These are phyloP conservation scores for Moesziomyces sp. DNA, from an alignment of 1,284 basidiomycete genomes.

Conservation along the genomic window DNA sequence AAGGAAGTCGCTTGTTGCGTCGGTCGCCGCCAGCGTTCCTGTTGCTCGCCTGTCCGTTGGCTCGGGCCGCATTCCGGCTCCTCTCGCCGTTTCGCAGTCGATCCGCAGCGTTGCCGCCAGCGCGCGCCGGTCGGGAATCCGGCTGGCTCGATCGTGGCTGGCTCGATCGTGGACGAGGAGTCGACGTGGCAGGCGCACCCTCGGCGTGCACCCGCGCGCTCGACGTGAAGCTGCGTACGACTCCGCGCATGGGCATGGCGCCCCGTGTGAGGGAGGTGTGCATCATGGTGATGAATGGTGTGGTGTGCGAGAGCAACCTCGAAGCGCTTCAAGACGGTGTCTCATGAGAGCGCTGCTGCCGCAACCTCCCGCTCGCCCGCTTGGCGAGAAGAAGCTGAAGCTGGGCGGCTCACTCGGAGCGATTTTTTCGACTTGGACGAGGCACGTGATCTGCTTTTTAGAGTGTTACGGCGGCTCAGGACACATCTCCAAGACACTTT, in stretches of 20 bases:
- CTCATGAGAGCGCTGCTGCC: too few relatives aligned
- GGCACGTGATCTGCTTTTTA: too few relatives aligned
- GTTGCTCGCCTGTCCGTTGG: slow-evolving; percentile 10
- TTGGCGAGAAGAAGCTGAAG: too few relatives aligned
- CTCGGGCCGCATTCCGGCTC: neutral
- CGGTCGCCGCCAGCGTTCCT: slow-evolving; percentile 20
- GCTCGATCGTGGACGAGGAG: slow-evolving; percentile 22
- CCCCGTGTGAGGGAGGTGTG: slow-evolving; percentile 2
- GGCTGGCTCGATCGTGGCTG: slow-evolving; percentile 14
- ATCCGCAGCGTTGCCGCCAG: slow-evolving; percentile 10
- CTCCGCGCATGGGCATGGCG: slow-evolving; percentile 4
- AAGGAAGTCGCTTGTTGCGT: slow-evolving; percentile 32
- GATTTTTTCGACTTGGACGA: neutral
- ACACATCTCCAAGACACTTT: too few relatives aligned
- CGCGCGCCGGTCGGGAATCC: slow-evolving; percentile 10
- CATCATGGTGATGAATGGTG: slow-evolving; percentile 2
- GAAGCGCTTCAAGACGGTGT: too few relatives aligned
- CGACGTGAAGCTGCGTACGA: slow-evolving; percentile 17
- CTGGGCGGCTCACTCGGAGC: too few relatives aligned
- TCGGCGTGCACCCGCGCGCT: slow-evolving; percentile 13
- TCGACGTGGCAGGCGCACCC: slow-evolving; percentile 5
- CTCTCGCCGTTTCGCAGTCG: slow-evolving; percentile 19
- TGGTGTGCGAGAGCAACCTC: too few relatives aligned
- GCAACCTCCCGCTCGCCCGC: too few relatives aligned
- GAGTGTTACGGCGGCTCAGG: too few relatives aligned